A percentile compares a stretch with the other conserved stretches of the same genome.
Conservation (phyloP, 192 early-diverging fungal genomes). For the Entomortierella beljakovae region DNA sequence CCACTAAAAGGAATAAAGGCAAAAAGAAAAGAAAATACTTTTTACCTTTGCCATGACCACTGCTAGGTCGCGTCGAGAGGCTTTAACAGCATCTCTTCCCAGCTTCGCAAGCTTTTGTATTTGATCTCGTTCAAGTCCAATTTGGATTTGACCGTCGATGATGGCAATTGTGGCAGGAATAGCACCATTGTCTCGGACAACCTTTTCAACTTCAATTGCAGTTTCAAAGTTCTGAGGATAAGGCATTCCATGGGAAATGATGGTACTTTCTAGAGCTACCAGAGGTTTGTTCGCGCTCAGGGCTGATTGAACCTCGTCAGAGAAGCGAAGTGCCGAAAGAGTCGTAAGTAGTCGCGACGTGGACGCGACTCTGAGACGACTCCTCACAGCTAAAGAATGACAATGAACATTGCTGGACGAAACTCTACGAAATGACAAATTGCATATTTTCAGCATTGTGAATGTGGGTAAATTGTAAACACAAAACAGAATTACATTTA, state of each 20-base stretch:
- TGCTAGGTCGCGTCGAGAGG: constrained; percentile 88
- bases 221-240: constrained; percentile 93
- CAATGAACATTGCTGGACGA: not conserved
- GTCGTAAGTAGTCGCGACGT: constrained; percentile 6
- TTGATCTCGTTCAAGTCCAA: constrained; percentile 75
- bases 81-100: constrained; percentile 75
- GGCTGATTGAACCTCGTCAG: constrained; percentile 66
- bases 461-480: not conserved
- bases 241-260: constrained; percentile 97
- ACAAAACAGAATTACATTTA: not conserved
- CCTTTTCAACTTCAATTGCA: constrained; percentile 82
- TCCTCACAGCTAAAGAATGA: not conserved
- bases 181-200: constrained; percentile 77
- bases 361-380: not conserved
- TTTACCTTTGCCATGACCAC: constrained; percentile 75
- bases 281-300: constrained; percentile 74
- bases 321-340: constrained; percentile 26
- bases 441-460: not conserved
- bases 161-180: constrained; percentile 93
- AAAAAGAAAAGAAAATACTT: no score
- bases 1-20: no score
- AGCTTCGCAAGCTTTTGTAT: constrained; percentile 73
- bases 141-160: constrained; percentile 83
- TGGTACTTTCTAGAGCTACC: constrained; percentile 94
- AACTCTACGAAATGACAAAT: not conserved